Evolutionary conservation across 176 grass and related monocot genomes (phyloP), one percentile per base, ranked within the genome.

Genomic region (Thalia dealbata): DNA sequence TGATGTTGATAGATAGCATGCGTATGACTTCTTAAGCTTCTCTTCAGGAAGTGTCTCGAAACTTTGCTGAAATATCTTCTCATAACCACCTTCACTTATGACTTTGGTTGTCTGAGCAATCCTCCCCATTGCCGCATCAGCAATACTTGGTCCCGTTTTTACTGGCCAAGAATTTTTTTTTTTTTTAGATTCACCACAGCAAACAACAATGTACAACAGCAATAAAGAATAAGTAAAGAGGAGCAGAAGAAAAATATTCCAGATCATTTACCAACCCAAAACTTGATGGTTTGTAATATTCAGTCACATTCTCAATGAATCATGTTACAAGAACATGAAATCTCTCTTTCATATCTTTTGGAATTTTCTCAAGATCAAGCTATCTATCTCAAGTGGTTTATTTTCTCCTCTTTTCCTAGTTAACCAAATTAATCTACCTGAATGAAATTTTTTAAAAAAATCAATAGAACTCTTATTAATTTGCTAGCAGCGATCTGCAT

Each of bases 71-170:
- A 99, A 99, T 69, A 99, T 91, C 45, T 99, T 99, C 14, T 99
- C 95, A 62, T 99, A 99, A 72, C 95, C 95, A 69, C 95, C 95
- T 90, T 99, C 95, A 15, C 90, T 83, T 75, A 99, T 88, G 72
- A 88, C 90, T 91, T 99, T 99, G 23, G 90, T 99, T 62, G 87
- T 86, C 73, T 99, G 95, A 1, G 90, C 89, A 75, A 99, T 56
- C 78, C 90, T 88, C 52, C 87, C 83, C 95, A 99, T 99, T 14
- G 95, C 95, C 28, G 95, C 95, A 81, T 99, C 95, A 16, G 90
- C 64, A 72, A 99, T 89, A 71, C 95, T 99, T 58, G 95, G 95
- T 51, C 95, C 95, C 54, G 95, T 99, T 88, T 99, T 99, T 79
- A 99, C 95, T 99, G 87, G 81, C 21, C 76, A 72, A 77, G 22